Percentiles rank a stretch among this genome's conserved stretches.
phyloP scores from a whole-genome alignment of 345 rosid genomes.

The Gossypium mustelinum region DNA sequence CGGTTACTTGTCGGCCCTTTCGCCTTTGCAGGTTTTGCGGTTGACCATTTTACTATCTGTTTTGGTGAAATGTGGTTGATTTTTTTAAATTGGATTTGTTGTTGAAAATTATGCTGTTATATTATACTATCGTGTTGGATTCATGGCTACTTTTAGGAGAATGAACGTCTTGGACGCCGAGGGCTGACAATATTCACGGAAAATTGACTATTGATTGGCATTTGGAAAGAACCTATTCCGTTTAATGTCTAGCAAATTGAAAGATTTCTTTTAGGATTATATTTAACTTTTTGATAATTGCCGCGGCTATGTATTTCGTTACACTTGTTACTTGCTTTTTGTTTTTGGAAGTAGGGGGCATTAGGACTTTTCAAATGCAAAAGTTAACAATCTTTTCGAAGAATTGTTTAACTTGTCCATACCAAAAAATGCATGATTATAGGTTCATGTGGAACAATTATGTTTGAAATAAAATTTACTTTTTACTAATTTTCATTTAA shows the following conservation, averaged over 20 bases:
- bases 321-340: neutral
- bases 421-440: neutral
- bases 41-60: neutral
- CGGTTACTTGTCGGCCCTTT: constrained; percentile 87
- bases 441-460: neutral
- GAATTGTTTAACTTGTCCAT: neutral
- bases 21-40: constrained; percentile 84
- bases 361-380: neutral
- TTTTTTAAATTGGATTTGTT: constrained; percentile 3
- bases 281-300: neutral
- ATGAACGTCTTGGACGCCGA: neutral
- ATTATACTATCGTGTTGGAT: neutral
- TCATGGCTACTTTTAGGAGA: neutral
- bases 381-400: neutral
- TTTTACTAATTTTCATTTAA: neutral
- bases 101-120: neutral
- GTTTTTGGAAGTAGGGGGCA: neutral
- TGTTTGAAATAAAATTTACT: neutral
- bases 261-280: neutral
- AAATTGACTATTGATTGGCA: neutral
- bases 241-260: neutral
- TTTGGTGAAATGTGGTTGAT: constrained; percentile 11
- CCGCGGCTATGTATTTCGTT: neutral
- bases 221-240: neutral
- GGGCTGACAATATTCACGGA: neutral